Evolutionary conservation across 805 yeast species (phyloP), one percentile per base, ranked within the genome.

Genomic region (Ogataea saltuana): DNA sequence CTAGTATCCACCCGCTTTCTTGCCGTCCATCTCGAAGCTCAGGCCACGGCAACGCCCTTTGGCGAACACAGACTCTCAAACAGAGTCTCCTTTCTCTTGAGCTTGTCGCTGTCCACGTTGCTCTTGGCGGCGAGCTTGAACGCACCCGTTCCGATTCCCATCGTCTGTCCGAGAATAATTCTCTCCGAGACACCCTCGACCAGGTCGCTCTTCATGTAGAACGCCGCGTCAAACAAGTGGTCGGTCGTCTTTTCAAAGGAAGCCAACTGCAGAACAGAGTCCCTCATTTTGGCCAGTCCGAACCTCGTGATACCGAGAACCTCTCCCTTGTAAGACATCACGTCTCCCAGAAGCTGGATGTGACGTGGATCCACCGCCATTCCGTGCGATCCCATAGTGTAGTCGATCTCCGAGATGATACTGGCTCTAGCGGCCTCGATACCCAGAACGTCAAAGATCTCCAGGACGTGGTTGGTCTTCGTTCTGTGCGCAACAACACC

Each of bases 311-410:
- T 93, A 67, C 99, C 99, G 55, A 95, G 75, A 10, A 93, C 96
- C 64, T 93, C 99, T 47, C 99, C 99, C 69, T 93, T 93, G 66
- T 88, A 93, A 0, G 98, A 88, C 99, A 93, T 93, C 38, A 93
- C 98, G 67, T 93, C 99, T 52, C 99, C 99, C 51, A 93, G 71
- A 35, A 93, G 72, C 70, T 93, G 98, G 64, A 95, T 90, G 66
- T 93, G 99, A 74, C 99, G 96, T 48, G 98, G 99, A 74, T 93
- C 99, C 38, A 93, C 97, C 64, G 96, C 88, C 99, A 93, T 93
- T 68, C 99, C 99, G 73, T 93, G 99, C 68, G 89, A 88, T 62
- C 96, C 83, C 99, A 93, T 93, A 42, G 99, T 93, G 62, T 89
- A 89, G 61, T 87, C 96, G 65, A 93, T 93, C 71, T 93, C 99